Evolutionary conservation across 805 yeast species (phyloP).

Genomic region (Wickerhamomyces silvicola): DNA sequence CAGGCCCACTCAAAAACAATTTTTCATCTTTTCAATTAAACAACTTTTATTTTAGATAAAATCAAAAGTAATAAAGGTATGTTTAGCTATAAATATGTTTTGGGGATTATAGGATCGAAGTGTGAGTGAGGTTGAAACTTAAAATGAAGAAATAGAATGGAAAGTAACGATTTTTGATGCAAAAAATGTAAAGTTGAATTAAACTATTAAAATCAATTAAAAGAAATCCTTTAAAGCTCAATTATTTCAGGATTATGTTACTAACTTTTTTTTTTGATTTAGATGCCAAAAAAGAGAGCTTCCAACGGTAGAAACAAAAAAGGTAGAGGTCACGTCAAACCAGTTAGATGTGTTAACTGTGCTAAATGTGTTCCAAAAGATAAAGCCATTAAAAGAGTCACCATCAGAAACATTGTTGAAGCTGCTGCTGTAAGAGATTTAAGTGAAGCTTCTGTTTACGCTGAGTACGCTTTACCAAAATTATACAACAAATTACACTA

Average conservation of each 20-base stretch:
- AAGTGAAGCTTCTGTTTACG: constrained; percentile 98
- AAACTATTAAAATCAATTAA: no score
- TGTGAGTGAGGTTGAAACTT: no score
- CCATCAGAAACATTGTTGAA: constrained; percentile 99
- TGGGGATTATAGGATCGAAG: no score
- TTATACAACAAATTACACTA: constrained; percentile 99
- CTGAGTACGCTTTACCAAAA: constrained; percentile 99
- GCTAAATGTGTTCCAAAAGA: constrained; percentile 99
- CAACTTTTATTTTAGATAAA: not conserved
- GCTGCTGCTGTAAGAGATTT: constrained; percentile 99
- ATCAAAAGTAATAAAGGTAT: constrained; percentile 3
- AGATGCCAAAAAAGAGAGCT: constrained; percentile 99
- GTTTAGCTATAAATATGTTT: no score
- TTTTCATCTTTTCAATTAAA: constrained; percentile 4
- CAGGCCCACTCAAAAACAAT: constrained; percentile 6
- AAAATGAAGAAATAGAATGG: no score
- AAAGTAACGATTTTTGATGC: no score
- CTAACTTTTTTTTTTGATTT: not conserved
- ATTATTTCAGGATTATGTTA: no score
- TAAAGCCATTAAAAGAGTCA: constrained; percentile 99
- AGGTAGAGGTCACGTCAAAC: constrained; percentile 99
- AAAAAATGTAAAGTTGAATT: no score
- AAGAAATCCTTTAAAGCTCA: no score
- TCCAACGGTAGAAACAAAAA: constrained; percentile 99
- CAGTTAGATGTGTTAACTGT: constrained; percentile 99